Evolutionary conservation across 83 land plant genomes (phyloP).

Genomic region (Isoetes engelmannii): DNA sequence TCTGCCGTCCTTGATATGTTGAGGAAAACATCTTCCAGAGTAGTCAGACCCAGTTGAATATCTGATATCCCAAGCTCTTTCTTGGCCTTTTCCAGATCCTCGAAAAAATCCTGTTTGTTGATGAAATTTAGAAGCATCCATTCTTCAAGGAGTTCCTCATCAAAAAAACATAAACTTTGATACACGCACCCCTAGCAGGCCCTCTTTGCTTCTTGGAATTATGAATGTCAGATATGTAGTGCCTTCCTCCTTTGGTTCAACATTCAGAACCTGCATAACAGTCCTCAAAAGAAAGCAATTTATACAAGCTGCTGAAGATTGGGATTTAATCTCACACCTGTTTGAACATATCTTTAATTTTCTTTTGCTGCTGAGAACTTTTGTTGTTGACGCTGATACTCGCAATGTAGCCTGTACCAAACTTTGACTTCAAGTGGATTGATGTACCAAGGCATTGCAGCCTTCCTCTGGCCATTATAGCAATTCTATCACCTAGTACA

Average conservation of each 20-base stretch:
- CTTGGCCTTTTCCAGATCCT: conserved; percentile 56
- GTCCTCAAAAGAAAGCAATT: too few relatives aligned
- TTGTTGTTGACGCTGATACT: conserved; percentile 42
- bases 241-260: conserved; percentile 72
- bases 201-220: conserved; percentile 75
- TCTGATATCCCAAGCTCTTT: conserved; percentile 70
- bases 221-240: conserved; percentile 72
- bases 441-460: conserved; percentile 62
- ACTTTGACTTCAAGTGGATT: conserved; percentile 74
- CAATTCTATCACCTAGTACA: conserved; percentile 38
- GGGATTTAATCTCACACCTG: conserved; percentile 36
- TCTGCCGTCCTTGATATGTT: conserved; percentile 79
- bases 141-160: not conserved
- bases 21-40: conserved; percentile 87
- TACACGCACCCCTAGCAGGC: conserved; percentile 39
- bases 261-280: conserved; percentile 46
- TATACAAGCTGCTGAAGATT: not conserved
- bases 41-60: conserved; percentile 71
- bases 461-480: conserved; percentile 47
- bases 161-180: not conserved
- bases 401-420: conserved; percentile 83
- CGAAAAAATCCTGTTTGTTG: conserved; percentile 48
- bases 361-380: too few relatives aligned
- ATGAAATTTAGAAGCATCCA: too few relatives aligned
- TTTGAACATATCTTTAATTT: too few relatives aligned